phyloP scores from a whole-genome alignment of 1,139 yeast genomes.

The Taphrina pruni region DNA sequence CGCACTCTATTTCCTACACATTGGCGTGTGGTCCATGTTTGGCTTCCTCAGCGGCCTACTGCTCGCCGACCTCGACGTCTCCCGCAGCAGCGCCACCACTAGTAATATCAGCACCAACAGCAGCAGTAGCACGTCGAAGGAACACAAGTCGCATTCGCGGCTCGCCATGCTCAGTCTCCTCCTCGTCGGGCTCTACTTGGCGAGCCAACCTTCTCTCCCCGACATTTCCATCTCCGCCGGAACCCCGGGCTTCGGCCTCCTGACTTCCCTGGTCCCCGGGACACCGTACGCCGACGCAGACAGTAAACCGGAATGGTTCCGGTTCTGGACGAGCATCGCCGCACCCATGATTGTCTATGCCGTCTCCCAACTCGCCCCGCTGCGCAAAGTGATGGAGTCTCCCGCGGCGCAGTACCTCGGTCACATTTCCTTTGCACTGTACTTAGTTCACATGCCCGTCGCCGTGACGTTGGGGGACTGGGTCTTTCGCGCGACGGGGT shows the following conservation, averaged over 20 bases:
- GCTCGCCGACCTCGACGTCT: constrained; percentile 20
- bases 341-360: constrained; percentile 22
- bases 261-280: constrained; percentile 4
- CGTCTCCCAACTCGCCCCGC: background rate
- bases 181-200: constrained; percentile 25
- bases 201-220: constrained; percentile 18
- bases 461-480: constrained; percentile 26
- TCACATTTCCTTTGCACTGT: constrained; percentile 28
- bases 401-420: constrained; percentile 31
- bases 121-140: background rate
- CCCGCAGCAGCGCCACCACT: background rate
- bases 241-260: constrained; percentile 1
- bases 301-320: constrained; percentile 12
- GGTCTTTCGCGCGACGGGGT: constrained; percentile 16
- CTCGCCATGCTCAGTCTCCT: background rate
- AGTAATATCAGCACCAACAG: background rate
- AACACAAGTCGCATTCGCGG: too few species aligned
- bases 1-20: constrained; percentile 12
- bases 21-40: constrained; percentile 27
- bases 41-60: constrained; percentile 14
- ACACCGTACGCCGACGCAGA: background rate
- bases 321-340: constrained; percentile 17
- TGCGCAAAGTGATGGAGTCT: constrained; percentile 13
- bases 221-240: constrained; percentile 1
- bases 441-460: constrained; percentile 31